Conservation (phyloP, 202 grass and related monocot species). For the Eragrostis tef region DNA sequence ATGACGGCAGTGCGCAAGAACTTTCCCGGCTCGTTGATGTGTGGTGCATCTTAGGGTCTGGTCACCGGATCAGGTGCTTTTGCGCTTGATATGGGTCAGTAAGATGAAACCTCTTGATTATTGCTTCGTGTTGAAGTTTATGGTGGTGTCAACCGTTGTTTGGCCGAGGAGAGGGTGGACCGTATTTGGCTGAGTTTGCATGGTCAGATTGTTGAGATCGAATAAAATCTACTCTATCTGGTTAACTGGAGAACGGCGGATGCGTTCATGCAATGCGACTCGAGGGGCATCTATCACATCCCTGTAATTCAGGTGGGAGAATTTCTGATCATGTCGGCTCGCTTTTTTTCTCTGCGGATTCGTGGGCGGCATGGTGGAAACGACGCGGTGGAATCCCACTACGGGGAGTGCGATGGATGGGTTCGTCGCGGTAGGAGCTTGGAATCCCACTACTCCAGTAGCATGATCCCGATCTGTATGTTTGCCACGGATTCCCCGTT, state of each 20-base stretch:
- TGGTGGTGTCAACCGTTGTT: neutral
- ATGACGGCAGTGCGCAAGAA: slow-evolving; percentile 26
- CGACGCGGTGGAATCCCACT: slow-evolving; percentile 40
- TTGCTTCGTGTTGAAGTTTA: neutral
- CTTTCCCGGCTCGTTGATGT: neutral
- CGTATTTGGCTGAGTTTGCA: neutral
- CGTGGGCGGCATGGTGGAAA: slow-evolving; percentile 1
- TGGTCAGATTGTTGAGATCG: neutral
- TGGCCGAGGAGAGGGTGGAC: neutral
- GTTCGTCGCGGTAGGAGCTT: neutral
- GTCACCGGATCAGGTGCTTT: neutral
- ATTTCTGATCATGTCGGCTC: slow-evolving; percentile 38
- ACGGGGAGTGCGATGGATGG: neutral
- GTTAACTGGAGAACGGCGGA: neutral
- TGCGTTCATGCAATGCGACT: slow-evolving; percentile 1
- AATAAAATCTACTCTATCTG: neutral
- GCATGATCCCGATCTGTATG: neutral
- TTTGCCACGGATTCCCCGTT: neutral
- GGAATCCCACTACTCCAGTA: slow-evolving; percentile 40
- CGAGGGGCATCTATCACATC: slow-evolving; percentile 21
- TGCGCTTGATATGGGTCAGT: neutral
- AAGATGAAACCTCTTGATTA: neutral
- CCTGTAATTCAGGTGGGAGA: slow-evolving; percentile 37
- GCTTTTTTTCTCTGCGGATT: slow-evolving; percentile 4
- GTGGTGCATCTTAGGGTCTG: no score